phyloP scores from a whole-genome alignment of 116 monocot genomes.

The Cymodocea nodosa region DNA sequence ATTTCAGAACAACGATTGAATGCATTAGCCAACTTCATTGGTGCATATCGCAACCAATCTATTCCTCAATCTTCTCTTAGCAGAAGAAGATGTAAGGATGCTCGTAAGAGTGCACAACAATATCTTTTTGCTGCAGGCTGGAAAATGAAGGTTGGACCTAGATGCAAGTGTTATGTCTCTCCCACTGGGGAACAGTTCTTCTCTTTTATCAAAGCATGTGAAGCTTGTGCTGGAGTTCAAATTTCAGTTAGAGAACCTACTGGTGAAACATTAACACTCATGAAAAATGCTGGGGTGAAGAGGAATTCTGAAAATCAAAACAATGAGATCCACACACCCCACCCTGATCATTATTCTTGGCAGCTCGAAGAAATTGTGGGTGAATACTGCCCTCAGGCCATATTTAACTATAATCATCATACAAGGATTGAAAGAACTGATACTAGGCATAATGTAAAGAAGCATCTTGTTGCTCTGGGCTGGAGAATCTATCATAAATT shows the following conservation, averaged over 20 bases:
- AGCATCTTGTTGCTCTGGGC: constrained; percentile 47
- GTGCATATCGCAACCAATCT: background rate
- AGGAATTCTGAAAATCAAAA: background rate
- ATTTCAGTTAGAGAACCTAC: background rate
- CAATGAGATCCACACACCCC: background rate
- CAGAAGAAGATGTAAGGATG: background rate
- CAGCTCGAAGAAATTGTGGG: constrained; percentile 21
- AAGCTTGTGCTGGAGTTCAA: constrained; percentile 5
- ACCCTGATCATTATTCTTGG: constrained; percentile 7
- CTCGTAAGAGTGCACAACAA: constrained; percentile 10
- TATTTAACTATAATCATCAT: constrained; percentile 14
- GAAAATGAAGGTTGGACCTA: constrained; percentile 5
- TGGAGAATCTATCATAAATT: constrained; percentile 37
- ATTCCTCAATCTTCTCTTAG: background rate
- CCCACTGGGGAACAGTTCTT: constrained; percentile 6
- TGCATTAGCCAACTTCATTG: constrained; percentile 7
- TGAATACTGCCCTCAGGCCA: constrained; percentile 27
- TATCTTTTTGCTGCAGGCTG: constrained; percentile 22
- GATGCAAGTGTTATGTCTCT: constrained; percentile 17
- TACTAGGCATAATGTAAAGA: constrained; percentile 18
- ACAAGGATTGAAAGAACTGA: background rate
- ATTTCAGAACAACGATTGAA: background rate
- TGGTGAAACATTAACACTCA: background rate
- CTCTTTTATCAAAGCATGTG: constrained; percentile 21
- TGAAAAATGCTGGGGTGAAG: background rate